A percentile compares a stretch with the other conserved stretches of the same genome.
phyloP scores from a whole-genome alignment of 441 rosid genomes.

The Populus hybrid region DNA sequence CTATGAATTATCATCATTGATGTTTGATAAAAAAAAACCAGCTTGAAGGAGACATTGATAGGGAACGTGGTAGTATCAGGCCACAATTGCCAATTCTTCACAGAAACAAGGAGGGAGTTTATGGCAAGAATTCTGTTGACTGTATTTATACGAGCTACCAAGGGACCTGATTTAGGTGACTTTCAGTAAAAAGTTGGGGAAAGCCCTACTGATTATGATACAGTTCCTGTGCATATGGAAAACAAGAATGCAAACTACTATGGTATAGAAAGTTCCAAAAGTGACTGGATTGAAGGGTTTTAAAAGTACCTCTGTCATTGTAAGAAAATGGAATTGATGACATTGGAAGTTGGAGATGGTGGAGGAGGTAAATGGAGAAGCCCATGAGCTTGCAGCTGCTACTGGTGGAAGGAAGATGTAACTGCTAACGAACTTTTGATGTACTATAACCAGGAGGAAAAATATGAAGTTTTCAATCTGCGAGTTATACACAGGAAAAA shows the following conservation, averaged over 20 bases:
- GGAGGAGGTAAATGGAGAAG: conserved; percentile 32
- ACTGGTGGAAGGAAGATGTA: conserved; percentile 36
- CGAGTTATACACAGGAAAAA: conserved; percentile 88
- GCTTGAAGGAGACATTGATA: conserved; percentile 20
- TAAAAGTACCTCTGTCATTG: conserved; percentile 20
- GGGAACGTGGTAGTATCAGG: conserved; percentile 15
- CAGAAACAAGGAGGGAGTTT: conserved; percentile 9
- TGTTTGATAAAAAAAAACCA: conserved; percentile 27
- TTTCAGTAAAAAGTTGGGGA: conserved; percentile 24
- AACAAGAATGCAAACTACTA: conserved; percentile 18
- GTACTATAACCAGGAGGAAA: conserved; percentile 46
- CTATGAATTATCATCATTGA: conserved; percentile 23
- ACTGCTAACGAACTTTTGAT: conserved; percentile 48
- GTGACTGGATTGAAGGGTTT: conserved; percentile 31
- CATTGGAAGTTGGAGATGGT: conserved; percentile 24
- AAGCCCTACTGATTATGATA: conserved; percentile 17
- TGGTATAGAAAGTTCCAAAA: conserved; percentile 9
- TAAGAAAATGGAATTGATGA: conserved; percentile 18
- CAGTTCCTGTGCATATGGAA: conserved; percentile 14
- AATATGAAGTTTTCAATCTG: conserved; percentile 74
- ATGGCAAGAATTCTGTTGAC: conserved; percentile 16
- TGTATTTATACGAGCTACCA: conserved; percentile 22
- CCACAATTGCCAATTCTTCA: conserved; percentile 22
- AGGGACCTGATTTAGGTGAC: conserved; percentile 25
- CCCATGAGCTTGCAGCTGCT: conserved; percentile 31